phyloP scores from a whole-genome alignment of 805 yeast genomes.

The Monosporozyma aerobia region DNA sequence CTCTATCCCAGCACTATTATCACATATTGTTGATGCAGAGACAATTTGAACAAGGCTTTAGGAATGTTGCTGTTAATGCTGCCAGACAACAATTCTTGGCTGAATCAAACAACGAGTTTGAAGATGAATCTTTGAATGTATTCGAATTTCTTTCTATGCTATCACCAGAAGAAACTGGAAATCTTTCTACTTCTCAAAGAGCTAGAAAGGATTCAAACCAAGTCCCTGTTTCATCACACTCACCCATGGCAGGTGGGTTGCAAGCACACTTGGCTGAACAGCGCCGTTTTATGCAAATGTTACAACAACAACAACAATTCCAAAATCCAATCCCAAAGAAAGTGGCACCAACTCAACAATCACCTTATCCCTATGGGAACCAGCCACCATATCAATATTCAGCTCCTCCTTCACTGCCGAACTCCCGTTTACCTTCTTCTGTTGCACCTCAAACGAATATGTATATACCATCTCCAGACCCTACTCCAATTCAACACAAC shows the following conservation, averaged over 20 bases:
- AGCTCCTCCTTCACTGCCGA: not conserved
- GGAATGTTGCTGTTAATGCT: conserved; percentile 36
- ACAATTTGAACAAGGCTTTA: conserved; percentile 52
- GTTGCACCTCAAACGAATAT: not conserved
- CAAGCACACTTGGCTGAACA: not conserved
- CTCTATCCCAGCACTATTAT: conserved; percentile 61
- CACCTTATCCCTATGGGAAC: not conserved
- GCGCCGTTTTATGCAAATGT: conserved; percentile 6
- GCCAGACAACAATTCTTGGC: conserved; percentile 38
- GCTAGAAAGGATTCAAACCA: not conserved
- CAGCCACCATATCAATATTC: not conserved
- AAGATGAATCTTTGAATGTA: conserved; percentile 27
- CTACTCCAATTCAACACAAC: not conserved
- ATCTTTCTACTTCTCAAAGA: not conserved
- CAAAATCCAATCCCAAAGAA: not conserved
- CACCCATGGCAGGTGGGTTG: not conserved
- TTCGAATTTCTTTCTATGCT: conserved; percentile 7
- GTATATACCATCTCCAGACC: not conserved
- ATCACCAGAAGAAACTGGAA: conserved; percentile 2
- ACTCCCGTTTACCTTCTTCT: not conserved
- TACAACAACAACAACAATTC: conserved; percentile 6
- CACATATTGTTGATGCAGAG: conserved; percentile 42
- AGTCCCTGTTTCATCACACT: not conserved
- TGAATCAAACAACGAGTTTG: conserved; percentile 29
- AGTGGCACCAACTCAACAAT: not conserved